Percentiles rank a stretch among this genome's conserved stretches.
These are phyloP conservation scores for Colletotrichum caudatum DNA, from an alignment of 2,329 filamentous ascomycete genomes.

Conservation along the genomic window DNA sequence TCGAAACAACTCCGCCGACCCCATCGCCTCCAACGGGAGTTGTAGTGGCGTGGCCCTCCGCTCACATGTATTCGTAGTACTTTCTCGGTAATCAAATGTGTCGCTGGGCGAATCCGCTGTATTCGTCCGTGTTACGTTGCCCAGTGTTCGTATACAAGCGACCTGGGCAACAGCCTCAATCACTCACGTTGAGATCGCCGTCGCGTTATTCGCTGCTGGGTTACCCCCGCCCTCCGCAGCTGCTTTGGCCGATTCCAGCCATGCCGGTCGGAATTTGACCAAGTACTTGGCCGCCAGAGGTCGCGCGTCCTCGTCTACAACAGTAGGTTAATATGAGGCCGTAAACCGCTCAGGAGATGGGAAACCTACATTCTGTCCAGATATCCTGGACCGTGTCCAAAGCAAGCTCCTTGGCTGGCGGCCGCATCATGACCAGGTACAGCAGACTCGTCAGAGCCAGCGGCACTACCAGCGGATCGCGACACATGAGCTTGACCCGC, in stretches of 20 bases:
- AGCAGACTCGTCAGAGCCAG: slow-evolving; percentile 73
- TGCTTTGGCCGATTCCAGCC: slow-evolving; percentile 52
- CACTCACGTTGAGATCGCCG: slow-evolving; percentile 51
- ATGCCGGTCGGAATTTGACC: slow-evolving; percentile 69
- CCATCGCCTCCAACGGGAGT: not conserved
- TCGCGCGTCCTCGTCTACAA: slow-evolving; percentile 70
- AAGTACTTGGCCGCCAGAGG: slow-evolving; percentile 73
- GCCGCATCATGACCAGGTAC: slow-evolving; percentile 76
- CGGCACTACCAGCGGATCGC: slow-evolving; percentile 73
- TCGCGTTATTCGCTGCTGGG: slow-evolving; percentile 43
- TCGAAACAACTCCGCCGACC: not conserved
- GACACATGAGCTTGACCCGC: slow-evolving; percentile 76
- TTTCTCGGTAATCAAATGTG: not conserved
- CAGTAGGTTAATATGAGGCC: slow-evolving; percentile 42
- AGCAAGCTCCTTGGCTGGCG: slow-evolving; percentile 72
- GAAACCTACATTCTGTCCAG: slow-evolving; percentile 72
- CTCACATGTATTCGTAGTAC: not conserved
- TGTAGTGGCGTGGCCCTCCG: not conserved
- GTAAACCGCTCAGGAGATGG: not conserved
- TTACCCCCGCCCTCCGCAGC: slow-evolving; percentile 43
- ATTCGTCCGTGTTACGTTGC: slow-evolving; percentile 9
- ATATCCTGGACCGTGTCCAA: slow-evolving; percentile 75
- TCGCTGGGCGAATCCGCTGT: not conserved
- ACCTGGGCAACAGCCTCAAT: slow-evolving; percentile 15
- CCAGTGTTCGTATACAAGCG: slow-evolving; percentile 2